Base-by-base conservation (phyloP, 495 filamentous ascomycete species). In the Zalerion maritima region DNA sequence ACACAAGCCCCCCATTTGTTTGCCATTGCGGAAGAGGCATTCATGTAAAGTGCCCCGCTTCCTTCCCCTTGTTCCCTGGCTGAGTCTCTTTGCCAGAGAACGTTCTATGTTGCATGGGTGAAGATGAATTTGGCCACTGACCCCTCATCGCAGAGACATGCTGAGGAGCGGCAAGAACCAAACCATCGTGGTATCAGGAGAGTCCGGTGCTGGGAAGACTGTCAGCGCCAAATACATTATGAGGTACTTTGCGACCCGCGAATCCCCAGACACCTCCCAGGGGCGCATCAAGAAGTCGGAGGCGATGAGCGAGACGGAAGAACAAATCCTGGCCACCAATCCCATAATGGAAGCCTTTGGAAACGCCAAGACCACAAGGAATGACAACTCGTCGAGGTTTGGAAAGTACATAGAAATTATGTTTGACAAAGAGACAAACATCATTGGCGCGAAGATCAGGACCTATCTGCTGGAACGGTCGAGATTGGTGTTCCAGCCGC, bases 151-250 rank as follows among this genome's bases (percentile, higher is more conserved):
- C 45, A 92, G 85, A 50, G 91, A 96, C 59, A 99, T 99, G 89
- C 57, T 99, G 44, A 81, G 91, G 21, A 86, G 94, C 55, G 66
- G 67, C 26, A 85, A 82, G 49, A 99, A 99, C 53, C 89, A 99
- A 58, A 99, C 89, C 19, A 87, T 99, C 31, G 89, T 99, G 30
- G 89, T 99, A 4, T 96, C 91, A 11, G 89, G 89, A 45, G 89
- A 99, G 56, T 99, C 89, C 26, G 89, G 89, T 62, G 89, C 89
- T 34, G 89, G 89, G 32, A 99, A 99, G 57, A 99, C 89, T 0
- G 89, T 99, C 47, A 96, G 91, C 54, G 89, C 89, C 21, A 99
- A 99, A 53, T 99, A 99, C 52, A 96, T 99, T 47, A 99, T 99
- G 89, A 67, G 89, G 45, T 99, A 99, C 60, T 99, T 99, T 56